Evolutionary conservation across 441 rosid species (phyloP), one percentile per base, ranked within the genome.

Genomic region (Arabidopsis lyrata): DNA sequence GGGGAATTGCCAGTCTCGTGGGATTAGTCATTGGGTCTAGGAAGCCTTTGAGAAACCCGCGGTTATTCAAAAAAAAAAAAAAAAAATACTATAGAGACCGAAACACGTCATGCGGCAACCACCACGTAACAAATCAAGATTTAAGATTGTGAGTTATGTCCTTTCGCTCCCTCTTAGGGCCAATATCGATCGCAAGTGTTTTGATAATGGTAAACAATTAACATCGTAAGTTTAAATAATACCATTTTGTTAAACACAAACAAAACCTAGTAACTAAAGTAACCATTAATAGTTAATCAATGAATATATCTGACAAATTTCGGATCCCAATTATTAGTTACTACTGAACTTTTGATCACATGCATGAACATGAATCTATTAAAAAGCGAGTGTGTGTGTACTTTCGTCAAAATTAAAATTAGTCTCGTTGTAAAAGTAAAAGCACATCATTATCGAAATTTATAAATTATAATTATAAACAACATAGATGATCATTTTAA

Each of bases 301-400:
- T 42, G 48, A 22, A 73, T 42, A 15, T 72, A 39, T 60, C 32
- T 29, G 42, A 54, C 48, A 27, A 15, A 2, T 27, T 72, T 55
- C 31, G 54, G 20, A 54, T 42, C 48, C 56, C 45, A 29, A 15
- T 18, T 41, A 41, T 10, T 41, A 8, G 7, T 2, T 42, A 41
- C 16, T 45, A 55, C 38, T 24, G 12, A 47, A 65, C n/a, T n/a
- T 56, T 38, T 27, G 53, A 38, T 66, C 72, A 57, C 53, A 66
- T 74, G 66, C 68, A 66, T 74, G 72, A 58, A 74, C 72, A 22
- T 58, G 36, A 31, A 66, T 66, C 67, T 29, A 31, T 18, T 66
- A 73, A 44, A 64, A 58, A 52, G 41, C 35, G 34, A 47, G 52
- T 27, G 20, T 24, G 42, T 34, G 31, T 15, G 31, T 22, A 22